Base-by-base conservation (phyloP, 2,329 filamentous ascomycete species). In the Colletotrichum higginsianum region DNA sequence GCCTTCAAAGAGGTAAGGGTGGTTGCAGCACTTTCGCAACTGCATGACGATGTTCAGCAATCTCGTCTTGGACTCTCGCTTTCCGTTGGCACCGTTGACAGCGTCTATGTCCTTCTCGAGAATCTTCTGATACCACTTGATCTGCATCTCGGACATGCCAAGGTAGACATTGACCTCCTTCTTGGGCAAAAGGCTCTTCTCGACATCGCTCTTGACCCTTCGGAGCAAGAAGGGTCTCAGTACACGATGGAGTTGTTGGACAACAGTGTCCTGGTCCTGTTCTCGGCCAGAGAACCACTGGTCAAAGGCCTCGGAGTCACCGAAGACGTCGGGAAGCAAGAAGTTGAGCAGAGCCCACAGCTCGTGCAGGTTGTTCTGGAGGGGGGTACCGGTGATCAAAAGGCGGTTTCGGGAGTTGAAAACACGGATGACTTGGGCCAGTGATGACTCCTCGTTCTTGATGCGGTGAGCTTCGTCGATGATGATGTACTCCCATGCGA, bases 21-120 rank as follows among this genome's bases (percentile, higher is more conserved):
- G 96, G 77, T 99, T 99, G 82, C 96, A 99, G 84, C 96, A 99
- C 83, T 99, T 99, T 77, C 96, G 93, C 75, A 99, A 89, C 83
- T 99, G 96, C 96, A 99, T 99, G 77, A 99, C 96, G 79, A 99
- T 99, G 83, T 99, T 99, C 75, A 99, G 88, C 26, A 99, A 89
- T 74, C 96, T 91, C 1, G 96, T 99, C 85, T 99, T 99, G 42
- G 96, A 98, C 83, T 99, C 96, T 72, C 95, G 93, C 84, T 98
- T 99, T 61, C 96, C 96, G 74, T 93, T 94, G 40, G 96, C 96
- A 73, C 96, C 96, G 76, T 99, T 99, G 78, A 99, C 96, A 16
- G 96, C 96, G 81, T 99, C 96, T 73, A 99, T 99, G 78, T 99
- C 96, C 84, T 98, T 99, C 79, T 99, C 96, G 3, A 99, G 86